Percentiles rank a stretch among this genome's conserved stretches.
Conservation (phyloP, 345 rosid genomes). For the Iberis pinnata region DNA sequence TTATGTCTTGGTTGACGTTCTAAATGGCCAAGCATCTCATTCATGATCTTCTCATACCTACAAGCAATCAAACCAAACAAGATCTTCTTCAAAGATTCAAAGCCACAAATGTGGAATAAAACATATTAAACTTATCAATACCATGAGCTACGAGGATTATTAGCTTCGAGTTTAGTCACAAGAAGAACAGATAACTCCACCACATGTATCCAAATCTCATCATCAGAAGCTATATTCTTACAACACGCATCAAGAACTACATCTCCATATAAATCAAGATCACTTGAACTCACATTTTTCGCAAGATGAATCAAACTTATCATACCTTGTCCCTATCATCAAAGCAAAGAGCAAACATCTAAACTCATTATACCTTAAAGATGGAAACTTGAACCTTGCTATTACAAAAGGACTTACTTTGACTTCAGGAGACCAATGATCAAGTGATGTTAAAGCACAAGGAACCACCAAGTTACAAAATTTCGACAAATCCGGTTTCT, state of each 20-base stretch:
- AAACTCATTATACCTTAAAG: too few species aligned
- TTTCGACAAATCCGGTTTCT: conserved; percentile 47
- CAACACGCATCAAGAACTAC: conserved; percentile 89
- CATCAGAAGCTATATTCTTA: conserved; percentile 68
- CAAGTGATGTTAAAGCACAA: conserved; percentile 80
- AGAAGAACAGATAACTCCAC: conserved; percentile 81
- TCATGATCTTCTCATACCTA: conserved; percentile 49
- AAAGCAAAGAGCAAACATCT: too few species aligned
- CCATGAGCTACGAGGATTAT: conserved; percentile 78
- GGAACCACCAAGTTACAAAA: conserved; percentile 69
- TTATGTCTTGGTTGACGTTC: conserved; percentile 83
- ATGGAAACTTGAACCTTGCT: not conserved
- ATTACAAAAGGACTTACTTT: conserved; percentile 48
- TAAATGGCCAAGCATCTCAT: conserved; percentile 37
- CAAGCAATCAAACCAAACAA: not conserved
- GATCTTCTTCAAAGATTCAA: not conserved
- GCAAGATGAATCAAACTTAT: conserved; percentile 57
- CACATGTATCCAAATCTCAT: conserved; percentile 68
- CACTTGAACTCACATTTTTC: conserved; percentile 49
- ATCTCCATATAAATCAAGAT: conserved; percentile 52
- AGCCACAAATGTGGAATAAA: not conserved
- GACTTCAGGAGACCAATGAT: conserved; percentile 87
- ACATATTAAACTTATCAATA: conserved; percentile 16
- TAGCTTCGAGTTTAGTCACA: conserved; percentile 40
- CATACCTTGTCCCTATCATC: conserved; percentile 92